Evolutionary conservation across 257 asterid genomes (phyloP).

Genomic region (Petrea volubilis): DNA sequence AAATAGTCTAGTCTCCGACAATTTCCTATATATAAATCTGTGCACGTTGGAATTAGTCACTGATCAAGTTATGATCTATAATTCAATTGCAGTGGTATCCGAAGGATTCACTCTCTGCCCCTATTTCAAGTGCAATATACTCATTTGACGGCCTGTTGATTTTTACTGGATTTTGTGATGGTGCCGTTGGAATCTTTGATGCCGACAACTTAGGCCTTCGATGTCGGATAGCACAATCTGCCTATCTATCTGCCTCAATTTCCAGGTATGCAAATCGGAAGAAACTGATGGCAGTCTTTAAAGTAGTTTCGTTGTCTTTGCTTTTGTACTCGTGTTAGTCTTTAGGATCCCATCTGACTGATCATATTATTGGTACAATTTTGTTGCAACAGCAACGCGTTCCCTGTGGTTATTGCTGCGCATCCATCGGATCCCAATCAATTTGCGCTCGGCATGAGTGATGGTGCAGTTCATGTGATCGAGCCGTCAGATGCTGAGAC

Average conservation of each 20-base stretch:
- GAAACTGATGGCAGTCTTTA: too few relatives aligned
- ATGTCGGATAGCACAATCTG: slow-evolving; percentile 75
- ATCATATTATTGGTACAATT: too few relatives aligned
- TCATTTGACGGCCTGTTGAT: slow-evolving; percentile 75
- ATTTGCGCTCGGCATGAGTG: slow-evolving; percentile 94
- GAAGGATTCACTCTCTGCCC: slow-evolving; percentile 73
- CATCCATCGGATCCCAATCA: slow-evolving; percentile 83
- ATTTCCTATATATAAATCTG: too few relatives aligned
- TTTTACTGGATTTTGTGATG: slow-evolving; percentile 80
- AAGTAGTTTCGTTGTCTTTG: too few relatives aligned
- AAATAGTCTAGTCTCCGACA: too few relatives aligned
- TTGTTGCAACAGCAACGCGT: slow-evolving; percentile 43
- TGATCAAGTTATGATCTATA: neutral
- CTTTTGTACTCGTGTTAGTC: too few relatives aligned
- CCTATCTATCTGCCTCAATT: slow-evolving; percentile 67
- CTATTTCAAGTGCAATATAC: slow-evolving; percentile 79
- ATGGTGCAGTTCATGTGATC: slow-evolving; percentile 78
- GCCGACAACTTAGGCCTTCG: slow-evolving; percentile 69
- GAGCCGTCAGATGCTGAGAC: slow-evolving; percentile 86
- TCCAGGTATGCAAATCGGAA: slow-evolving; percentile 49
- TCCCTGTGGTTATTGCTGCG: slow-evolving; percentile 82
- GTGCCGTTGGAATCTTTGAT: slow-evolving; percentile 88
- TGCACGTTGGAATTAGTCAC: slow-evolving; percentile 3
- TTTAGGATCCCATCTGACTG: too few relatives aligned
- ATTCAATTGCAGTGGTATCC: slow-evolving; percentile 77